Percentiles rank a stretch among this genome's conserved stretches.
Evolutionary conservation across 345 rosid genomes (phyloP).

Genomic region (Bruguiera sexangula): DNA sequence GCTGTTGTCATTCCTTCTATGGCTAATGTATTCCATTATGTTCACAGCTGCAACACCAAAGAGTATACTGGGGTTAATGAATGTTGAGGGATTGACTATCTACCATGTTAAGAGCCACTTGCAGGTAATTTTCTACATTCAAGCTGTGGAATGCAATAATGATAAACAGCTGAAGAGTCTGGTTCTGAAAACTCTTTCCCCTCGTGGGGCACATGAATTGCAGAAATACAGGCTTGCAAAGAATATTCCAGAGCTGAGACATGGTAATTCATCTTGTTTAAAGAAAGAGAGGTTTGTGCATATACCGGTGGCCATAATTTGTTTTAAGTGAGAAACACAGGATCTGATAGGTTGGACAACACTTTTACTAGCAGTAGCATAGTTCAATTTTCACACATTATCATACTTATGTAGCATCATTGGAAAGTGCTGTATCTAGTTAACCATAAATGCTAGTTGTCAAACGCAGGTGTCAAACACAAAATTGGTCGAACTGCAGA

Average conservation of each 20-base stretch:
- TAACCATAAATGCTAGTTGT: no score
- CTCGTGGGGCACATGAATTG: constrained; percentile 1
- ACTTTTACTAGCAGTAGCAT: no score
- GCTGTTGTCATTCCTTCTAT: no score
- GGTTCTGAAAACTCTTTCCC: not conserved
- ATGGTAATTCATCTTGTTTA: constrained; percentile 15
- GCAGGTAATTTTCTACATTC: constrained; percentile 26
- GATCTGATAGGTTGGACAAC: no score
- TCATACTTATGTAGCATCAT: no score
- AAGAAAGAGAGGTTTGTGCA: not conserved
- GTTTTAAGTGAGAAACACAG: no score
- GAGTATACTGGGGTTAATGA: constrained; percentile 32
- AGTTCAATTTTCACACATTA: no score
- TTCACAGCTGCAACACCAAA: constrained; percentile 38
- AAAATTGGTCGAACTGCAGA: no score
- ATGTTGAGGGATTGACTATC: constrained; percentile 31
- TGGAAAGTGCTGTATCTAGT: no score
- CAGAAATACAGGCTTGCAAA: constrained; percentile 38
- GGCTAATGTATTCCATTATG: not conserved
- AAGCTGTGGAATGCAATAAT: no score
- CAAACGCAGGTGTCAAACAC: no score
- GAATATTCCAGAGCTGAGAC: constrained; percentile 20
- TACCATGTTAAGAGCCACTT: constrained; percentile 41
- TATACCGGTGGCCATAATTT: no score
- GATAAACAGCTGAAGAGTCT: not conserved